Percentiles rank a stretch among this genome's conserved stretches.
Conservation (phyloP, 768 basidiomycete species). For the Agrocybe praecox region DNA sequence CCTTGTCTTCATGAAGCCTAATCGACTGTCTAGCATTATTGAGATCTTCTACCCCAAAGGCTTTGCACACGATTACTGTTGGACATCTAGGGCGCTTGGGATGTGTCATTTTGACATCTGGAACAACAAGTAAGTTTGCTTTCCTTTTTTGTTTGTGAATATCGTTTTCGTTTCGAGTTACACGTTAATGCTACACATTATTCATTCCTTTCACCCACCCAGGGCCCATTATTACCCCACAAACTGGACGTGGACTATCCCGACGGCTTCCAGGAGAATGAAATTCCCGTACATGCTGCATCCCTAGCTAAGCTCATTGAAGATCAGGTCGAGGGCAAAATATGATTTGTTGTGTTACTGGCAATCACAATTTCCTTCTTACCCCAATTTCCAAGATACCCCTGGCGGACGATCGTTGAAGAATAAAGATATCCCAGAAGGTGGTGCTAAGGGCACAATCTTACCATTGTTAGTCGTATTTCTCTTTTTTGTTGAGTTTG, state of each 20-base stretch:
- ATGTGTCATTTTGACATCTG: conserved; percentile 78
- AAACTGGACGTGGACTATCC: conserved; percentile 67
- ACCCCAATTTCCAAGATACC: too few relatives aligned
- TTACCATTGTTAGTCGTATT: conserved; percentile 75
- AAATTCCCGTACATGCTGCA: conserved; percentile 74
- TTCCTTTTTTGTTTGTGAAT: too few relatives aligned
- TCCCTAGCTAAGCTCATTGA: conserved; percentile 71
- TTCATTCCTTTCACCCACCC: conserved; percentile 7
- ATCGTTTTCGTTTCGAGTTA: too few relatives aligned
- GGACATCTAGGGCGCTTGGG: conserved; percentile 74
- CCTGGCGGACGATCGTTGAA: conserved; percentile 92
- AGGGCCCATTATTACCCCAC: conserved; percentile 41
- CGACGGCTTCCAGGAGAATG: conserved; percentile 80
- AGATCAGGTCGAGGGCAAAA: conserved; percentile 47
- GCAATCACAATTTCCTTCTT: too few relatives aligned
- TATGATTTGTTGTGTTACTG: conserved; percentile 7
- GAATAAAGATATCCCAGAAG: conserved; percentile 98
- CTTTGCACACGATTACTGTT: conserved; percentile 87
- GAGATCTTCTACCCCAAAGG: conserved; percentile 84
- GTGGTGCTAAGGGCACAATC: conserved; percentile 96
- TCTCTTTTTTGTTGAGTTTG: not conserved
- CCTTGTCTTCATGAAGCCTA: conserved; percentile 82
- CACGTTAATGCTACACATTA: not conserved
- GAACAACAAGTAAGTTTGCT: conserved; percentile 71
- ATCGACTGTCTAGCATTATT: conserved; percentile 77